Evolutionary conservation across 805 yeast genomes (phyloP).

Genomic region (Kuraishia hungarica): DNA sequence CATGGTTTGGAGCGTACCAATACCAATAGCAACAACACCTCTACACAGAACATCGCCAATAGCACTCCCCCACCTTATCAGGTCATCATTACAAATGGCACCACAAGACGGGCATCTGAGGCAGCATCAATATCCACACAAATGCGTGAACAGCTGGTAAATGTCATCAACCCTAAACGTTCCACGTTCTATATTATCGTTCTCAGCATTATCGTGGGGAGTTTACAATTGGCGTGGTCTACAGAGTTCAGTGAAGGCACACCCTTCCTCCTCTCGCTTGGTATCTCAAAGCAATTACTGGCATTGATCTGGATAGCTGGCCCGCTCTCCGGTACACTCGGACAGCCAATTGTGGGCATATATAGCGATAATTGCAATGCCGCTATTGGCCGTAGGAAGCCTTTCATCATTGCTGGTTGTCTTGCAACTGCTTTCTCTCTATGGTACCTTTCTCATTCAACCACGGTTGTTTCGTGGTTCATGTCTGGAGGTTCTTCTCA

Average conservation of each 20-base stretch:
- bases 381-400: constrained; percentile 43
- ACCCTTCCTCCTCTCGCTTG: constrained; percentile 52
- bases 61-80: no score
- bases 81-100: no score
- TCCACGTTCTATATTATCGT: constrained; percentile 33
- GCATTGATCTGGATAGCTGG: constrained; percentile 64
- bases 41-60: no score
- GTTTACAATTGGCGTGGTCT: constrained; percentile 57
- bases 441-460: constrained; percentile 35
- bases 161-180: constrained; percentile 32
- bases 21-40: no score
- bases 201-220: constrained; percentile 43
- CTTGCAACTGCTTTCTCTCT: constrained; percentile 36
- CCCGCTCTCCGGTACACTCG: constrained; percentile 53
- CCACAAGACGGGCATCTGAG: neutral
- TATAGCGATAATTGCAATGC: constrained; percentile 42
- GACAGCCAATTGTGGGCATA: constrained; percentile 57
- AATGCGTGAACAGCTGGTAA: constrained; percentile 3
- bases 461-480: constrained; percentile 27
- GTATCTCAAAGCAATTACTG: constrained; percentile 44
- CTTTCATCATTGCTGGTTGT: constrained; percentile 50
- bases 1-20: no score
- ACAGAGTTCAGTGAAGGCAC: constrained; percentile 59
- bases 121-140: constrained; percentile 1
- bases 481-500: constrained; percentile 12